Evolutionary conservation across 495 filamentous ascomycete genomes (phyloP), one percentile per base, ranked within the genome.

Genomic region (Astrocystis sublimbata): DNA sequence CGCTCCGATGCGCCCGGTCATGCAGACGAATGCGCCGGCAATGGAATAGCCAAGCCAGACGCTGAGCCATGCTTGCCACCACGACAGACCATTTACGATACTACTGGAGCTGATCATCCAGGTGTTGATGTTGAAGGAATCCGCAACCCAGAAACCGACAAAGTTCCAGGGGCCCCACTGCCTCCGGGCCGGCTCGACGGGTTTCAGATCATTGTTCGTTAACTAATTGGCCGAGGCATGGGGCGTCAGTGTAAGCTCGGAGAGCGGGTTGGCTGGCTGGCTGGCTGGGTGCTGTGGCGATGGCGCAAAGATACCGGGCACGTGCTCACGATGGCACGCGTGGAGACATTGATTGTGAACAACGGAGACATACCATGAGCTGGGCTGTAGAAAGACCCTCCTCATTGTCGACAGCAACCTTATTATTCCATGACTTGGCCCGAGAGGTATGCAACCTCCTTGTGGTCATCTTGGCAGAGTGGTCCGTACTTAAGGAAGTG

Each of bases 71-170:
- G 91, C 86, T 75, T 97, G 92, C 93, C 93, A 97, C 93, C 93
- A 97, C 4, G 91, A 91, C 47, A 97, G 79, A 6, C 92, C 90
- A 58, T 75, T 78, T 0, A 87, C 81, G 24, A 81, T 76, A 70
- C 96, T 93, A 78, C 88, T 88, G 4, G 90, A 88, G 12, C 90
- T 93, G 63, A 97, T 96, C 93, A 97, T 97, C 93, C 93, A 97
- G 15, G 93, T 97, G 74, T 97, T 97, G 73, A 97, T 96, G 73
- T 97, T 97, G 75, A 96, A 92, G 6, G 90, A 93, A 76, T 97
- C 93, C 33, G 93, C 91, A 71, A 96, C 83, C 92, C 92, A 94
- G 69, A 96, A 96, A 19, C 88, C 89, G 57, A 97, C 86, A 68
- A 92, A 97, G 70, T 96, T 96, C 83, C 87, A 89, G 55, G 90